Percentiles rank a stretch among this genome's conserved stretches.
phyloP scores from a whole-genome alignment of 129 eudicot genomes.

The Deinandra increscens region DNA sequence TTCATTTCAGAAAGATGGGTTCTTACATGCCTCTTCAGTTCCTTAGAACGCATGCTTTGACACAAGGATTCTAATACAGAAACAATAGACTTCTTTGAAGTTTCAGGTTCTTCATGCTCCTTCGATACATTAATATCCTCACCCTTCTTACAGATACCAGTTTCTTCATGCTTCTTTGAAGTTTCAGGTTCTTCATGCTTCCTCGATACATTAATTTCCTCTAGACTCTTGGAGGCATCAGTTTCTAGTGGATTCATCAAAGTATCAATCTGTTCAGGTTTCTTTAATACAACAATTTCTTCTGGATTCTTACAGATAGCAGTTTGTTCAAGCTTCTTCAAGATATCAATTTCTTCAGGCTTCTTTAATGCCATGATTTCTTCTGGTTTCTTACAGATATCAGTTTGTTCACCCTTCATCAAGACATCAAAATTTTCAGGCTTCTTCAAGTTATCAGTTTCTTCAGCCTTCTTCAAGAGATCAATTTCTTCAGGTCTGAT shows the following conservation, averaged over 20 bases:
- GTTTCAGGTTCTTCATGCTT: no score
- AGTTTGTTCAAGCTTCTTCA: not conserved
- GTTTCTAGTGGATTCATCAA: no score
- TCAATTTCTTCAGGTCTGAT: not conserved
- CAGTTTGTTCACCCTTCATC: not conserved
- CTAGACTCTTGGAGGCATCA: no score
- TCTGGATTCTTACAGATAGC: not conserved
- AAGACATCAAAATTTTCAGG: not conserved
- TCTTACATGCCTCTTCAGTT: constrained; percentile 37
- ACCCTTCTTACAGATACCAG: not conserved
- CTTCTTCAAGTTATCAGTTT: not conserved
- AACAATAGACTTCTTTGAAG: not conserved
- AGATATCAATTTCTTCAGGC: not conserved
- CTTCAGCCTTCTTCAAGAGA: not conserved
- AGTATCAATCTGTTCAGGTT: not conserved
- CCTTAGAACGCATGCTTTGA: constrained; percentile 35
- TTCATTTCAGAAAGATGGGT: constrained; percentile 27
- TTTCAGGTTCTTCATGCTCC: not conserved
- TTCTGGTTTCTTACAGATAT: not conserved
- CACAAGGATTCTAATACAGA: constrained; percentile 43
- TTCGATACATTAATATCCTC: not conserved
- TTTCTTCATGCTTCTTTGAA: no score
- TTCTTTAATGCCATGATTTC: not conserved
- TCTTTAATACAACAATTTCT: not conserved
- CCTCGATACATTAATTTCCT: no score